These are phyloP conservation scores for Fusarium pininemorale DNA, from an alignment of 2,329 filamentous ascomycete genomes.

Conservation along the genomic window DNA sequence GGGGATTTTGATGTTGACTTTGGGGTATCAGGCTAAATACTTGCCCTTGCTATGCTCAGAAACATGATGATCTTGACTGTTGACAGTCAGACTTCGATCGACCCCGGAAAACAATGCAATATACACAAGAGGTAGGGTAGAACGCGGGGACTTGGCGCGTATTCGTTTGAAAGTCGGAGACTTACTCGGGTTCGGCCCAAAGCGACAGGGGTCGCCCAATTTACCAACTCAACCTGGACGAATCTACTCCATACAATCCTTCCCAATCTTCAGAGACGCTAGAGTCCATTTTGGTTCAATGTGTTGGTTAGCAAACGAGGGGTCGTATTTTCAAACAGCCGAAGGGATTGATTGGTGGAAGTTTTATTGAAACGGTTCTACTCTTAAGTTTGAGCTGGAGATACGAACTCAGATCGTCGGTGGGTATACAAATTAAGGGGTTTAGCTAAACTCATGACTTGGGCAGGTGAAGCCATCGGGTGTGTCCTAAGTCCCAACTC, in stretches of 20 bases:
- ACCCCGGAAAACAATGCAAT: not conserved
- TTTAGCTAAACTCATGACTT: not conserved
- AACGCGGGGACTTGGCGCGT: no score
- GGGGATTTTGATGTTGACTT: not conserved
- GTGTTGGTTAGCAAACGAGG: not conserved
- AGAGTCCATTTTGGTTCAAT: not conserved
- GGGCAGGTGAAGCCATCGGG: not conserved
- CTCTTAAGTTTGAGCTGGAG: not conserved
- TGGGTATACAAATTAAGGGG: not conserved
- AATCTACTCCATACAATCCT: not conserved
- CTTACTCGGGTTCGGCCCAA: not conserved
- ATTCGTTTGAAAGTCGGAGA: not conserved
- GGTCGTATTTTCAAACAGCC: not conserved
- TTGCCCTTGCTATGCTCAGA: not conserved
- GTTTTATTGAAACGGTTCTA: not conserved
- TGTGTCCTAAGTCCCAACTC: rapidly evolving
- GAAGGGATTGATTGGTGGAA: not conserved
- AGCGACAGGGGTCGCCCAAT: rapidly evolving
- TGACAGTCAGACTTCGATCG: not conserved
- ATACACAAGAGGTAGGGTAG: not conserved
- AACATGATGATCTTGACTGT: not conserved
- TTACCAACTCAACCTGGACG: not conserved
- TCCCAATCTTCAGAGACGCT: not conserved
- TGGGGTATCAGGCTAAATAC: not conserved
- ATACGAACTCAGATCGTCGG: not conserved